Evolutionary conservation across 2,329 filamentous ascomycete species (phyloP).

Genomic region (Lachnellula hyalina): DNA sequence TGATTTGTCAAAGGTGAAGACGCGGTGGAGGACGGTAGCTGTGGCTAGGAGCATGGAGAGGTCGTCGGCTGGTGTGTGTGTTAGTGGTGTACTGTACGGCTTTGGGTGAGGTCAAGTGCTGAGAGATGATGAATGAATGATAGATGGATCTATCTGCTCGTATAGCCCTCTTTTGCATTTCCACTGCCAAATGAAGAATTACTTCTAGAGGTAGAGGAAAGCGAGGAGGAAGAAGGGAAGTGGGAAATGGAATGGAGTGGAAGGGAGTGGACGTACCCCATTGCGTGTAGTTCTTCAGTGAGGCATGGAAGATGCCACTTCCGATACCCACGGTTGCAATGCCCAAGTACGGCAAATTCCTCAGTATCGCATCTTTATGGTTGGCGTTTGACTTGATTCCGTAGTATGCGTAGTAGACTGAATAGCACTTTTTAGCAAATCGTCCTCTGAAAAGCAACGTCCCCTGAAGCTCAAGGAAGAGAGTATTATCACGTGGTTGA

Average conservation of each 20-base stretch:
- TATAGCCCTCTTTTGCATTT: too few species aligned
- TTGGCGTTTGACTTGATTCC: constrained; percentile 27
- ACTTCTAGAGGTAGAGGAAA: neutral
- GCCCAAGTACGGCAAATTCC: constrained; percentile 37
- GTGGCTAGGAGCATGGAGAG: constrained; percentile 53
- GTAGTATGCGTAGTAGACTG: constrained; percentile 28
- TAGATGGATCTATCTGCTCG: too few species aligned
- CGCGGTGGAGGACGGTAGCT: constrained; percentile 46
- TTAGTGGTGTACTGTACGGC: neutral
- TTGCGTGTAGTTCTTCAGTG: constrained; percentile 41
- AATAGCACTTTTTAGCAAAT: neutral
- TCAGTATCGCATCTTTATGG: constrained; percentile 26
- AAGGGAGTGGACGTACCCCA: constrained; percentile 38
- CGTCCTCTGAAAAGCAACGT: neutral
- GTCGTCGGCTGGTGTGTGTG: constrained; percentile 41
- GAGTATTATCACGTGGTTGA: constrained; percentile 12
- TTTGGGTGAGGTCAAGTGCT: neutral
- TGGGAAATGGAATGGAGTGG: neutral
- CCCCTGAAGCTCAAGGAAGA: neutral
- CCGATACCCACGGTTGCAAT: constrained; percentile 39
- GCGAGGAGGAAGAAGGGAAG: neutral
- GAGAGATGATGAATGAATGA: neutral
- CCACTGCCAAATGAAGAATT: neutral
- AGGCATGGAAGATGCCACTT: constrained; percentile 39
- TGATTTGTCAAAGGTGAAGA: constrained; percentile 41